Percentiles rank a stretch among this genome's conserved stretches.
These are phyloP conservation scores for Aquilaria agallochum DNA, from an alignment of 441 rosid genomes.

Conservation along the genomic window DNA sequence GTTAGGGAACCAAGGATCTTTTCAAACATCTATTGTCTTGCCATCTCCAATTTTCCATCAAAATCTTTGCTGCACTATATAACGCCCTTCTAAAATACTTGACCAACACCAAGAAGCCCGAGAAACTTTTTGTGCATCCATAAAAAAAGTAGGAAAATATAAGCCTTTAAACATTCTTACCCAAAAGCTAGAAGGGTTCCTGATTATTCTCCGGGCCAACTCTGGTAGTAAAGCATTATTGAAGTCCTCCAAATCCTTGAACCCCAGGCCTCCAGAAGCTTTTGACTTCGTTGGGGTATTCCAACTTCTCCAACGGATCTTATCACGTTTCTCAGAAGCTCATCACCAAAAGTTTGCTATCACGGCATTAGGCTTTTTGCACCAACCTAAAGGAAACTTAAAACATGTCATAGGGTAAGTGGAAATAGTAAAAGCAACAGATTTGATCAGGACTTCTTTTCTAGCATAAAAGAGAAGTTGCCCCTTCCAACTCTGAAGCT, in stretches of 20 bases:
- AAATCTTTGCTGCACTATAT: slow-evolving; percentile 2
- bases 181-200: not conserved
- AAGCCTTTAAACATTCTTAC: too few species aligned
- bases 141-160: too few species aligned
- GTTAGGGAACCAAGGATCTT: too few species aligned
- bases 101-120: too few species aligned
- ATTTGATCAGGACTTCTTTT: not conserved
- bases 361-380: not conserved
- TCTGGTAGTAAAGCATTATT: slow-evolving; percentile 1
- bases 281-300: not conserved
- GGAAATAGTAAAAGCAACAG: not conserved
- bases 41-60: too few species aligned
- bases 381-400: not conserved
- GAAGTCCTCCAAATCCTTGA: not conserved
- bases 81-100: not conserved
- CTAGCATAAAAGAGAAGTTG: not conserved
- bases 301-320: not conserved
- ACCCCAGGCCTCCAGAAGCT: not conserved
- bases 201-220: not conserved
- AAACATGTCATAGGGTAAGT: not conserved
- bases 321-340: not conserved
- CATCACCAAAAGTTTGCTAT: not conserved
- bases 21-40: too few species aligned
- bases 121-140: too few species aligned
- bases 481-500: not conserved